phyloP scores from a whole-genome alignment of 2,329 filamentous ascomycete genomes.

The Colletotrichum magnum region DNA sequence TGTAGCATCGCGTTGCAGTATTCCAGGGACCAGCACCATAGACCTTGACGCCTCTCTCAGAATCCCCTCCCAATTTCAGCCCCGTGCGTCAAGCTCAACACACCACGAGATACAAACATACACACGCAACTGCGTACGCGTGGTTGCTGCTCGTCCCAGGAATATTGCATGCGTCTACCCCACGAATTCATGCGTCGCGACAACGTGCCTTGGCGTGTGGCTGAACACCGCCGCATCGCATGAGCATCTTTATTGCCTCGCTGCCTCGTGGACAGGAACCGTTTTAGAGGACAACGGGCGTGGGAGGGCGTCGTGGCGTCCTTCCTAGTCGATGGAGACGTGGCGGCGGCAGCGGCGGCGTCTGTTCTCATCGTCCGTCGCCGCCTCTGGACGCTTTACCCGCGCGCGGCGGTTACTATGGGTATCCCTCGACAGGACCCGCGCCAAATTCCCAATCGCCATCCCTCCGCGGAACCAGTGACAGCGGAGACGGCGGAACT shows the following conservation, averaged over 20 bases:
- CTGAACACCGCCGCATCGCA: background rate
- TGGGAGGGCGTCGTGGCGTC: no score
- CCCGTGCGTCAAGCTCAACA: background rate
- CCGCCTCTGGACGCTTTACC: constrained; percentile 8
- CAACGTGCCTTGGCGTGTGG: constrained; percentile 6
- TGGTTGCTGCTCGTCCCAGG: background rate
- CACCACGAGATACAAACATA: background rate
- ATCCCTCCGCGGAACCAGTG: background rate
- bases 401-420: constrained; percentile 21
- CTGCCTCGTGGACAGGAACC: background rate
- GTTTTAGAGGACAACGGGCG: background rate
- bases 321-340: no score
- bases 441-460: background rate
- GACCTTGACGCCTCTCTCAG: no score
- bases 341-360: background rate
- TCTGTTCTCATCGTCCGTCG: background rate
- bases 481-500: background rate
- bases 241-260: constrained; percentile 1
- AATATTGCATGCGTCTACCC: constrained; percentile 24
- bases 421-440: constrained; percentile 8
- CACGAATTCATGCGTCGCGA: background rate
- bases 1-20: background rate
- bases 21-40: no score
- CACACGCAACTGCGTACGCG: background rate
- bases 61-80: no score